A percentile compares a stretch with the other conserved stretches of the same genome.
These are phyloP conservation scores for Pseudocercospora musae DNA, from an alignment of 2,329 filamentous ascomycete species.

Conservation along the genomic window DNA sequence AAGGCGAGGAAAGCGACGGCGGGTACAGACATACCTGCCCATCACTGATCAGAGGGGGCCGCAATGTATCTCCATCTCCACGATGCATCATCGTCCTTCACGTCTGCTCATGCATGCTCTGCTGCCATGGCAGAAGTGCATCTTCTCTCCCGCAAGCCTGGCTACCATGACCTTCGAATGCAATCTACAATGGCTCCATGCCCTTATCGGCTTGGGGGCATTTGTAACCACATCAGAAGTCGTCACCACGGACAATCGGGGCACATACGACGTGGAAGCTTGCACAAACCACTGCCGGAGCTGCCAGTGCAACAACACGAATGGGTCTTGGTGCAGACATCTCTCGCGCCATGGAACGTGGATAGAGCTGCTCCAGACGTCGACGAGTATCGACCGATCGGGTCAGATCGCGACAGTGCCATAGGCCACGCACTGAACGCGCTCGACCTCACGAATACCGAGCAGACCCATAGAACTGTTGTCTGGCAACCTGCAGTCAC, in stretches of 20 bases:
- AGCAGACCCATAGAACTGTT: slow-evolving; percentile 9
- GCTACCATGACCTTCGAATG: not conserved
- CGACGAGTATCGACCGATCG: not conserved
- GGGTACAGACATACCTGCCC: not conserved
- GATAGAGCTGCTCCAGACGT: slow-evolving; percentile 5
- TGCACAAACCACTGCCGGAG: slow-evolving; percentile 28
- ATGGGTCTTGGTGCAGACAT: not conserved
- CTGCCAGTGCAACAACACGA: slow-evolving; percentile 41
- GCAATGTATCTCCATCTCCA: not conserved
- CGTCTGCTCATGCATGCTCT: not conserved
- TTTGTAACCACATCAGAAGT: not conserved
- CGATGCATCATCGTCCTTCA: not conserved
- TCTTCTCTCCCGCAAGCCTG: not conserved
- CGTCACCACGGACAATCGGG: not conserved
- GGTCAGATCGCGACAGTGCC: not conserved
- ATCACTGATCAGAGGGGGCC: not conserved
- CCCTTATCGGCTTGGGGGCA: not conserved
- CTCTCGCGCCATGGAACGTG: slow-evolving; percentile 5
- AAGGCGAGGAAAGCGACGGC: not conserved
- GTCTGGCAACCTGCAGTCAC: slow-evolving; percentile 14
- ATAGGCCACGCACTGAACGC: slow-evolving; percentile 1
- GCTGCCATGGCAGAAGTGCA: not conserved
- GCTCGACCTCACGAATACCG: slow-evolving; percentile 10
- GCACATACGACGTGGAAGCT: slow-evolving; percentile 10
- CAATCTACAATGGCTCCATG: not conserved